These are phyloP conservation scores for Cryoendolithus antarcticus DNA, from an alignment of 2,329 filamentous ascomycete species.

Conservation along the genomic window DNA sequence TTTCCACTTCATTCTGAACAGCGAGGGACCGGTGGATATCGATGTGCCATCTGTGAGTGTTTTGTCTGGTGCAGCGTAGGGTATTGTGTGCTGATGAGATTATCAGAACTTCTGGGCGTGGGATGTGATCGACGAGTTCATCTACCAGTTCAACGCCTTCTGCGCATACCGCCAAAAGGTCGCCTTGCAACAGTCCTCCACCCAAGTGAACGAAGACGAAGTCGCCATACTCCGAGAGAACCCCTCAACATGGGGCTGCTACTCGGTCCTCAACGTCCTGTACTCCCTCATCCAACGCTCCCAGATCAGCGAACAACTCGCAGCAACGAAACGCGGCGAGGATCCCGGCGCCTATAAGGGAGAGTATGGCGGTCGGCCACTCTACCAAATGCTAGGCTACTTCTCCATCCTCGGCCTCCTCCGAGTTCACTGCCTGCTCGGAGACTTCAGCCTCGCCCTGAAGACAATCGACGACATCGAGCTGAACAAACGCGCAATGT, in stretches of 20 bases:
- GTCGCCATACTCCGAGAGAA: slow-evolving; percentile 84
- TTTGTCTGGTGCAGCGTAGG: slow-evolving; percentile 3
- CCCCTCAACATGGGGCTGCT: slow-evolving; percentile 98
- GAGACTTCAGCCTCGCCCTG: slow-evolving; percentile 93
- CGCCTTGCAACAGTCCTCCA: slow-evolving; percentile 47
- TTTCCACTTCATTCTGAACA: slow-evolving; percentile 99
- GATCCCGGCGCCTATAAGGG: slow-evolving; percentile 79
- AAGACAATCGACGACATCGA: slow-evolving; percentile 99
- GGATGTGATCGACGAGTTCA: slow-evolving; percentile 99
- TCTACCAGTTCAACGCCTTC: slow-evolving; percentile 99
- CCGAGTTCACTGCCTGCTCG: slow-evolving; percentile 88
- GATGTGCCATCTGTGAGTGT: slow-evolving; percentile 83
- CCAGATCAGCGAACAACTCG: slow-evolving; percentile 94
- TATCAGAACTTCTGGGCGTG: slow-evolving; percentile 97
- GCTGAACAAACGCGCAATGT: slow-evolving; percentile 99
- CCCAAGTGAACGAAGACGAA: slow-evolving; percentile 76
- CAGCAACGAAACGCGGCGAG: slow-evolving; percentile 86
- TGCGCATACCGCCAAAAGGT: slow-evolving; percentile 91
- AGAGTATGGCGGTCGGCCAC: slow-evolving; percentile 84
- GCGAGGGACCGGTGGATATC: slow-evolving; percentile 93
- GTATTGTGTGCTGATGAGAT: slow-evolving; percentile 1
- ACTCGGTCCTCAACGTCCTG: slow-evolving; percentile 96
- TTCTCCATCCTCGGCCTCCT: slow-evolving; percentile 98
- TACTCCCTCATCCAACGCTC: slow-evolving; percentile 98
- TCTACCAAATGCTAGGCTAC: slow-evolving; percentile 98